These are phyloP conservation scores for Ceratobasidium sp. DNA, from an alignment of 1,284 basidiomycete genomes.

Conservation along the genomic window DNA sequence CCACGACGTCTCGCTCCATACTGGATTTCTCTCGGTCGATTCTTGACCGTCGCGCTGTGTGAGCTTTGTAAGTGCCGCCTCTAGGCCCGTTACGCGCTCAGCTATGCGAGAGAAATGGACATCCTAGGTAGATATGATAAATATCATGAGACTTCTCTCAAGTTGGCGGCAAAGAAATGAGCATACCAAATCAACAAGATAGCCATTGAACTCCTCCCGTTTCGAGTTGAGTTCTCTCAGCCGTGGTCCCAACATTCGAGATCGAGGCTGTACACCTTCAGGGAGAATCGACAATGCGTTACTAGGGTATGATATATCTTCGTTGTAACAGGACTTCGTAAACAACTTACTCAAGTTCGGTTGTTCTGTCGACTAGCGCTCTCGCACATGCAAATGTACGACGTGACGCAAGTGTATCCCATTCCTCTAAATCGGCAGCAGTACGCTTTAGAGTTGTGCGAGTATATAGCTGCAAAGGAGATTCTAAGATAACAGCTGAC, in stretches of 20 bases:
- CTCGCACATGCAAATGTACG: slow-evolving; percentile 20
- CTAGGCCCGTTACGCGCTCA: not conserved
- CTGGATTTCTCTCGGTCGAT: not conserved
- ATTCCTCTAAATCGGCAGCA: slow-evolving; percentile 14
- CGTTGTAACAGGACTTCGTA: not conserved
- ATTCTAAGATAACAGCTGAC: not conserved
- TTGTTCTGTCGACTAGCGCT: slow-evolving; percentile 27
- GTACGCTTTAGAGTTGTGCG: slow-evolving; percentile 23
- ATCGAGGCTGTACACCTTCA: slow-evolving; percentile 20
- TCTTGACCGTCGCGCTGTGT: slow-evolving; percentile 22
- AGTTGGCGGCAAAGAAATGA: not conserved
- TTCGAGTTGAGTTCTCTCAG: slow-evolving; percentile 23
- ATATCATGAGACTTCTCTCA: not conserved
- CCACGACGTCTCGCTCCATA: slow-evolving; percentile 33
- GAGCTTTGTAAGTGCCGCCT: slow-evolving; percentile 13
- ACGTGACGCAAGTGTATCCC: slow-evolving; percentile 14
- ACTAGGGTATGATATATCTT: slow-evolving; percentile 2
- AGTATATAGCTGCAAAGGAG: slow-evolving; percentile 3
- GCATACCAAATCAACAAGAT: slow-evolving; percentile 10
- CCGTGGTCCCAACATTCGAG: slow-evolving; percentile 19
- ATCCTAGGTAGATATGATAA: not conserved
- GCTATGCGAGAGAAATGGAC: slow-evolving; percentile 9
- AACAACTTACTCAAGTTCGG: slow-evolving; percentile 34
- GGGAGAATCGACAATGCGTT: slow-evolving; percentile 18
- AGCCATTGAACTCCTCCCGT: slow-evolving; percentile 19